These are phyloP conservation scores for Paramyrothecium sp. DNA, from an alignment of 2,329 filamentous ascomycete species.

Conservation along the genomic window DNA sequence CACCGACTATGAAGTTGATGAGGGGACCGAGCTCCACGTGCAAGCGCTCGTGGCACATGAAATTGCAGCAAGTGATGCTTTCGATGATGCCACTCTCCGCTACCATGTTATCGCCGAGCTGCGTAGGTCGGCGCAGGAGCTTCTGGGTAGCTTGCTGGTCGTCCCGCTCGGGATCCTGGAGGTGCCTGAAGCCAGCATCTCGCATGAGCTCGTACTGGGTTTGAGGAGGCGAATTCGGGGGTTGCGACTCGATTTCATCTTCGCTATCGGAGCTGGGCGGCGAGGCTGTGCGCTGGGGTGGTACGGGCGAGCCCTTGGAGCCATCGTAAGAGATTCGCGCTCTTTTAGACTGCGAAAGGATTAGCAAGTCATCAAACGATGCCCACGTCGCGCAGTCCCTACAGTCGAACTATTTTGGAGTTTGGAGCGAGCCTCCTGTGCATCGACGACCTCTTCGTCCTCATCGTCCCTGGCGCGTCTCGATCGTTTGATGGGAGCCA, in stretches of 20 bases:
- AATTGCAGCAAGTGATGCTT: conserved; percentile 83
- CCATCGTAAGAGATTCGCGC: conserved; percentile 27
- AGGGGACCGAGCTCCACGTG: conserved; percentile 84
- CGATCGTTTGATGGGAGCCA: conserved; percentile 40
- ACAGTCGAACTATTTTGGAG: conserved; percentile 37
- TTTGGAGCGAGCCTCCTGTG: conserved; percentile 39
- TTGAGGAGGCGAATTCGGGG: conserved; percentile 37
- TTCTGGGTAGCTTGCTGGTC: conserved; percentile 65
- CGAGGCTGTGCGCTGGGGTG: conserved; percentile 13
- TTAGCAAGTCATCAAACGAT: conserved; percentile 2
- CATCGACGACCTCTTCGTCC: conserved; percentile 28
- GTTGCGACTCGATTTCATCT: conserved; percentile 25
- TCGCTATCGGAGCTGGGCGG: conserved; percentile 26
- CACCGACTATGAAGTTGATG: conserved; percentile 97
- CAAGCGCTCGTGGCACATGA: conserved; percentile 90
- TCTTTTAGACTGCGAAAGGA: conserved; percentile 26
- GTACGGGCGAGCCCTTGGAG: conserved; percentile 8
- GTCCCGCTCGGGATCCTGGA: conserved; percentile 55
- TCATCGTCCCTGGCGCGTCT: conserved; percentile 32
- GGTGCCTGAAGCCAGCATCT: conserved; percentile 57
- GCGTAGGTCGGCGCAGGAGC: conserved; percentile 48
- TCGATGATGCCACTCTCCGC: conserved; percentile 87
- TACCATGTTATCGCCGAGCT: conserved; percentile 66
- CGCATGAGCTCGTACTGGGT: conserved; percentile 63
- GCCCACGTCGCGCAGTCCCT: conserved; percentile 10